phyloP scores from a whole-genome alignment of 2,329 filamentous ascomycete genomes.

The Neospermospora avenae region DNA sequence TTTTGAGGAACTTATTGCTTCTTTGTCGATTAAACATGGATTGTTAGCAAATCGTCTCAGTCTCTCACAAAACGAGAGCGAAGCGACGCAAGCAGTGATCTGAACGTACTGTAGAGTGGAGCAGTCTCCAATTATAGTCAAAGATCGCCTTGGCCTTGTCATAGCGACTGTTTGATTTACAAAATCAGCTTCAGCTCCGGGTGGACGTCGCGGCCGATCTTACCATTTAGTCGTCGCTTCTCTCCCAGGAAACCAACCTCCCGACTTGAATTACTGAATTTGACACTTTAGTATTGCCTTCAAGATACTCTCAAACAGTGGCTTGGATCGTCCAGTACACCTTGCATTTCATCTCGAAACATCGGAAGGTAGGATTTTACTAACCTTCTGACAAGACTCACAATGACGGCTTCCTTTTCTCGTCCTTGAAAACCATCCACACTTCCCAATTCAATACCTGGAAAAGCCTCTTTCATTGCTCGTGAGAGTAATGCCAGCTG shows the following conservation, averaged over 20 bases:
- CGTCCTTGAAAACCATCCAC: slow-evolving; percentile 97
- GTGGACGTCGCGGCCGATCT: slow-evolving; percentile 34
- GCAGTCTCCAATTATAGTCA: slow-evolving; percentile 89
- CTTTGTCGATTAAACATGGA: slow-evolving; percentile 44
- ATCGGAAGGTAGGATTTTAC: too few relatives aligned
- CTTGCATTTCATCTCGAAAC: too few relatives aligned
- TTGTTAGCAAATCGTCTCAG: slow-evolving; percentile 29
- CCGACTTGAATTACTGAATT: slow-evolving; percentile 65
- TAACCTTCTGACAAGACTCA: slow-evolving; percentile 78
- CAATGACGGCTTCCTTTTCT: slow-evolving; percentile 92
- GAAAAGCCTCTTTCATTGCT: slow-evolving; percentile 75
- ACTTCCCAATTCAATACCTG: slow-evolving; percentile 88
- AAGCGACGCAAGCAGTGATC: not conserved
- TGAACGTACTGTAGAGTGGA: slow-evolving; percentile 79
- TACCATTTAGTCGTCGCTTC: slow-evolving; percentile 88
- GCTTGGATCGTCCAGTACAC: too few relatives aligned
- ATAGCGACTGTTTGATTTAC: slow-evolving; percentile 69
- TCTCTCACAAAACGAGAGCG: not conserved
- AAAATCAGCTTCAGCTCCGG: slow-evolving; percentile 11
- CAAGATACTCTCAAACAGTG: too few relatives aligned
- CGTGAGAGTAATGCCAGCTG: slow-evolving; percentile 73
- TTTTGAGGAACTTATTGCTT: slow-evolving; percentile 75
- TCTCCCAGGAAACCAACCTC: slow-evolving; percentile 94
- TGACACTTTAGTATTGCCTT: not conserved
- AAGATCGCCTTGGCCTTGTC: slow-evolving; percentile 87